These are phyloP conservation scores for Hygrophoropsis aurantiaca DNA, from an alignment of 768 basidiomycete genomes.

Conservation along the genomic window DNA sequence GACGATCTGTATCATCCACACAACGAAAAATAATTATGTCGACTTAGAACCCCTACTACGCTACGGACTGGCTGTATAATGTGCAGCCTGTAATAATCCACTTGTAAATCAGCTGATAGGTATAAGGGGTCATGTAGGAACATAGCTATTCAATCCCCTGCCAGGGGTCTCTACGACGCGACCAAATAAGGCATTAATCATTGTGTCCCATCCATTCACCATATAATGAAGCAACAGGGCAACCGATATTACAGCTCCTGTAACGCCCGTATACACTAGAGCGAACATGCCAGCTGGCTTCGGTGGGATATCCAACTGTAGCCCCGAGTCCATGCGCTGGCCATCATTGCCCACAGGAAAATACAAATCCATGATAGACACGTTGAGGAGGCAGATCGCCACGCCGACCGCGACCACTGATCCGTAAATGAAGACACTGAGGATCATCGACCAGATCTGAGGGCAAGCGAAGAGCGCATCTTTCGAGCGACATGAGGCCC, in stretches of 20 bases:
- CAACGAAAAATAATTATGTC: too few relatives aligned
- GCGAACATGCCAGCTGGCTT: conserved; percentile 6
- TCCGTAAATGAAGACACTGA: conserved; percentile 4
- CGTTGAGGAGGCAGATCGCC: conserved; percentile 9
- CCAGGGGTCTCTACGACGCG: neutral
- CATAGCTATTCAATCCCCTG: neutral
- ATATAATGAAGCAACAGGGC: neutral
- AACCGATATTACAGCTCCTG: neutral
- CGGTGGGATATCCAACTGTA: conserved; percentile 3
- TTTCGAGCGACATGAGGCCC: conserved; percentile 17
- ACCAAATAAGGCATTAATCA: conserved; percentile 4
- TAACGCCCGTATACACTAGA: conserved; percentile 2
- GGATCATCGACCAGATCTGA: conserved; percentile 20
- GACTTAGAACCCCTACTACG: too few relatives aligned
- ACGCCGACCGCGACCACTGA: conserved; percentile 5
- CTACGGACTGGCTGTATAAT: too few relatives aligned
- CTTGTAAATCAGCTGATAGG: too few relatives aligned
- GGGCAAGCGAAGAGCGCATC: conserved; percentile 23
- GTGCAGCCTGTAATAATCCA: too few relatives aligned
- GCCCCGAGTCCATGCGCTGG: neutral
- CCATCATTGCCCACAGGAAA: conserved; percentile 2
- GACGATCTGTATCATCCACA: too few relatives aligned
- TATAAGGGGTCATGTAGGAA: neutral
- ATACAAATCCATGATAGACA: conserved; percentile 3
- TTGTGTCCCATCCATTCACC: conserved; percentile 1